Base-by-base conservation (phyloP, 345 rosid genomes). In the Corchorus capsularis region DNA sequence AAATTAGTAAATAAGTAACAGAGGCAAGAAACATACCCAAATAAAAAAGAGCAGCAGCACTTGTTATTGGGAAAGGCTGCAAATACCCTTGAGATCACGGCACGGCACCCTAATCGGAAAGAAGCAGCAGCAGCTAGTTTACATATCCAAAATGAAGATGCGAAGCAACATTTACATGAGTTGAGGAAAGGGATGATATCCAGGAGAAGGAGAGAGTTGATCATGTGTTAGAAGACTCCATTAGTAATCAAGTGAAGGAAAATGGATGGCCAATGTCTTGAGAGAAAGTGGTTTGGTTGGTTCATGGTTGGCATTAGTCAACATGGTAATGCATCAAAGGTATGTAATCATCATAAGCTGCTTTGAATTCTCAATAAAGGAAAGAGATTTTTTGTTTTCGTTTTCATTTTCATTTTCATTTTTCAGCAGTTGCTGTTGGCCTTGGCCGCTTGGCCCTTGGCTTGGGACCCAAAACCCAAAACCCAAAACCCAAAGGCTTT, bases 291-390 rank as follows among this genome's bases (percentile, higher is more conserved):
- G 82, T 56, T 27, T 27, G 27, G 27, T 27, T 27, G 27, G 27
- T 27, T 27, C 27, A 27, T 77, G 70, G 82, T 54, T 78, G 84
- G 78, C 71, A 79, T 82, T 80, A 85, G 87, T 88, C 90, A 88
- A 82, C 82, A 70, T 81, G 72, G 83, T 67, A 84, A 82, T 85
- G 73, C 35, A 83, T 84, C 78, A 82, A 78, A 76, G 71, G 81
- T 78, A 76, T 71, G 76, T 61, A 57, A 79, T 81, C 78, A 79
- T 81, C 78, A 84, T 79, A 20, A 71, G 62, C 41, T 74, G 12
- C 57, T 81, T 79, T 76, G 78, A 79, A 54, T 75, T 13, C 54
- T 13, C 54, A 70, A 19, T 49, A 54, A 63, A 50, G 15, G 43
- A 39, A 20, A 43, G 69, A 72, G 27, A 32, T 35, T 19, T 19